These are phyloP conservation scores for Nigrospora osmanthi DNA, from an alignment of 2,329 filamentous ascomycete genomes.

Conservation along the genomic window DNA sequence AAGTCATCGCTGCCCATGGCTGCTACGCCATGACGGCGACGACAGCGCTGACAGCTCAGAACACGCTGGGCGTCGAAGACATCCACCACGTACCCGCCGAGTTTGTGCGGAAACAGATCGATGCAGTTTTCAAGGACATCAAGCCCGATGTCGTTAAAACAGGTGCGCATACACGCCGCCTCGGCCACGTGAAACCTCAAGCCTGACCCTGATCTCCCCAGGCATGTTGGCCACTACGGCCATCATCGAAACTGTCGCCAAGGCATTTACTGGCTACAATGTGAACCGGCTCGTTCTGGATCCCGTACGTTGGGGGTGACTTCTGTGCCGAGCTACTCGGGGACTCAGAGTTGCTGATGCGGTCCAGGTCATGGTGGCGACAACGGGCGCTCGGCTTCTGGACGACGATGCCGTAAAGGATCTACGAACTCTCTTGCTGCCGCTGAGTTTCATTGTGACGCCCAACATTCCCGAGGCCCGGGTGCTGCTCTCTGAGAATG, in stretches of 20 bases:
- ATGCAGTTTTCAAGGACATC: slow-evolving; percentile 76
- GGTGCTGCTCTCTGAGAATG: slow-evolving; percentile 51
- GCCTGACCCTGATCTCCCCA: slow-evolving; percentile 22
- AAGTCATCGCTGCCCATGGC: slow-evolving; percentile 83
- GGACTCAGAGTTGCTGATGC: background rate
- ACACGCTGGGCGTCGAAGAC: slow-evolving; percentile 75
- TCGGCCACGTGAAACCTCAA: background rate
- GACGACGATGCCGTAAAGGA: slow-evolving; percentile 55
- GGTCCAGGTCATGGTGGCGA: slow-evolving; percentile 80
- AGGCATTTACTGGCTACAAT: slow-evolving; percentile 50
- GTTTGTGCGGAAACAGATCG: slow-evolving; percentile 80
- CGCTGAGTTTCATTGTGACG: slow-evolving; percentile 60
- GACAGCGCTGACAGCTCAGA: slow-evolving; percentile 91
- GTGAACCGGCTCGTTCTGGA: slow-evolving; percentile 60
- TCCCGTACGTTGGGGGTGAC: slow-evolving; percentile 46
- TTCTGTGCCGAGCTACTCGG: background rate
- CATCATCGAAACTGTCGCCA: slow-evolving; percentile 61
- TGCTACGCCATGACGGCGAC: slow-evolving; percentile 97
- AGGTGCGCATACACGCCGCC: slow-evolving; percentile 42
- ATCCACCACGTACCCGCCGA: slow-evolving; percentile 72
- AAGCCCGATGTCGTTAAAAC: slow-evolving; percentile 88
- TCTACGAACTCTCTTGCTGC: slow-evolving; percentile 53
- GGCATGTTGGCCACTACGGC: slow-evolving; percentile 75
- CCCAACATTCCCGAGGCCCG: slow-evolving; percentile 72
- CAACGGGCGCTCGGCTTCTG: slow-evolving; percentile 65